Percentiles rank a stretch among this genome's conserved stretches.
These are phyloP conservation scores for baker's yeast (Saccharomyces cerevisiae) DNA, from an alignment of 805 yeast species.

Conservation along the genomic window DNA sequence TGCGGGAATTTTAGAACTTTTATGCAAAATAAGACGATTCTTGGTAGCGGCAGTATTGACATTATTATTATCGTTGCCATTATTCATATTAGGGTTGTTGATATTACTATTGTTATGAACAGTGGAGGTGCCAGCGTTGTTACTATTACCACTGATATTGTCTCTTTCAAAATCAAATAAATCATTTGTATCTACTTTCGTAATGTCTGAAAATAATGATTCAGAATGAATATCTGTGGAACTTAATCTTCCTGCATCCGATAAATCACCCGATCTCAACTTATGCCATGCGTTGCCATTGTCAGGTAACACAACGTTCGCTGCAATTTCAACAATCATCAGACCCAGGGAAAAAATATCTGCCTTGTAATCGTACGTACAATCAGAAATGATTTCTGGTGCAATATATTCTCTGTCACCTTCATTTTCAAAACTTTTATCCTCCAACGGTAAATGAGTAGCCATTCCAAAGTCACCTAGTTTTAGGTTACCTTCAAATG, in stretches of 20 bases:
- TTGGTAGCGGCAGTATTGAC: not conserved
- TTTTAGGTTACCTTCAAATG: conserved; percentile 89
- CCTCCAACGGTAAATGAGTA: conserved; percentile 63
- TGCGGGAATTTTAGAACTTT: conserved; percentile 42
- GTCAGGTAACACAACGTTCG: conserved; percentile 89
- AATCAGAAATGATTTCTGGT: conserved; percentile 81
- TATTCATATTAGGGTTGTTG: too few relatives aligned
- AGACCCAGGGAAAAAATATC: conserved; percentile 92
- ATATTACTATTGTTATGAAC: not conserved
- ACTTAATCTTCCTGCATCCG: conserved; percentile 85
- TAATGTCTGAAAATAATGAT: conserved; percentile 24
- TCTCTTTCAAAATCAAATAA: conserved; percentile 14
- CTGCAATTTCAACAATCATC: conserved; percentile 90
- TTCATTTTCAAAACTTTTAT: conserved; percentile 68
- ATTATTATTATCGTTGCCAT: not conserved
- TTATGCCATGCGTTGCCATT: conserved; percentile 97
- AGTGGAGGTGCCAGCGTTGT: not conserved
- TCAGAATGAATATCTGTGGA: conserved; percentile 51
- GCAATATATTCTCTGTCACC: conserved; percentile 98
- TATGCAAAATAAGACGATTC: not conserved
- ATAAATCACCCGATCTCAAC: conserved; percentile 84
- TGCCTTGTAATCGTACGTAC: conserved; percentile 82
- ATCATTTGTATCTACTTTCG: conserved; percentile 23
- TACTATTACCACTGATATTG: conserved; percentile 9
- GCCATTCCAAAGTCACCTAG: conserved; percentile 98